Conservation (phyloP, 805 yeast genomes). For the Metschnikowia gelsemii region DNA sequence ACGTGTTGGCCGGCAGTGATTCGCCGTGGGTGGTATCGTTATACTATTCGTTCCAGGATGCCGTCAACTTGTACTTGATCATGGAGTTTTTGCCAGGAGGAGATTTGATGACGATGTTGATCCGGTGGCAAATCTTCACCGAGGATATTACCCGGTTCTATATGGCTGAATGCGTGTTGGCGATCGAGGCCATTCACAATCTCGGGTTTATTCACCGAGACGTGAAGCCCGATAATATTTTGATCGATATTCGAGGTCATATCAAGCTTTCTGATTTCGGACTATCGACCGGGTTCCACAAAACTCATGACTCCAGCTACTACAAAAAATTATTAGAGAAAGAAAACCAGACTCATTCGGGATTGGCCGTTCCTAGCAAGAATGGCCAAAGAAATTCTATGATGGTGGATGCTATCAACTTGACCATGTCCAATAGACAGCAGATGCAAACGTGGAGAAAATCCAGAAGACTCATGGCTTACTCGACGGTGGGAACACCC, state of each 20-base stretch:
- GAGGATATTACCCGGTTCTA: constrained; percentile 92
- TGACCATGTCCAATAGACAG: constrained; percentile 92
- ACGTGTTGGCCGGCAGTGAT: constrained; percentile 86
- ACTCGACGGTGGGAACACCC: constrained; percentile 95
- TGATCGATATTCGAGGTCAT: constrained; percentile 77
- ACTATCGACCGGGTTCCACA: constrained; percentile 84
- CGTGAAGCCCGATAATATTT: constrained; percentile 94
- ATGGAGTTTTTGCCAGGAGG: constrained; percentile 83
- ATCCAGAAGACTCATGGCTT: constrained; percentile 88
- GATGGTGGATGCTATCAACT: constrained; percentile 90
- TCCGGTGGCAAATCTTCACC: constrained; percentile 89
- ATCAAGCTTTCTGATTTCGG: constrained; percentile 75
- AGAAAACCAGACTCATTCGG: constrained; percentile 43
- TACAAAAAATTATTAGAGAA: constrained; percentile 75
- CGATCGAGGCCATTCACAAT: constrained; percentile 91
- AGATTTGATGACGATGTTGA: constrained; percentile 91
- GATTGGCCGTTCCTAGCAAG: constrained; percentile 21
- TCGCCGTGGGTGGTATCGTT: constrained; percentile 87
- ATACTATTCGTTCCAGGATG: constrained; percentile 79
- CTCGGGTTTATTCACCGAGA: constrained; percentile 95
- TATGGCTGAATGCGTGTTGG: constrained; percentile 94
- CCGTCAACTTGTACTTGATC: constrained; percentile 68
- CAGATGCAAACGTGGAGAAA: constrained; percentile 97
- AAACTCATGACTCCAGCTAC: constrained; percentile 87
- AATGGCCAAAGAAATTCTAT: constrained; percentile 58